Percentiles rank a stretch among this genome's conserved stretches.
These are phyloP conservation scores for Aureobasidium sp. DNA, from an alignment of 2,329 filamentous ascomycete species.

Conservation along the genomic window DNA sequence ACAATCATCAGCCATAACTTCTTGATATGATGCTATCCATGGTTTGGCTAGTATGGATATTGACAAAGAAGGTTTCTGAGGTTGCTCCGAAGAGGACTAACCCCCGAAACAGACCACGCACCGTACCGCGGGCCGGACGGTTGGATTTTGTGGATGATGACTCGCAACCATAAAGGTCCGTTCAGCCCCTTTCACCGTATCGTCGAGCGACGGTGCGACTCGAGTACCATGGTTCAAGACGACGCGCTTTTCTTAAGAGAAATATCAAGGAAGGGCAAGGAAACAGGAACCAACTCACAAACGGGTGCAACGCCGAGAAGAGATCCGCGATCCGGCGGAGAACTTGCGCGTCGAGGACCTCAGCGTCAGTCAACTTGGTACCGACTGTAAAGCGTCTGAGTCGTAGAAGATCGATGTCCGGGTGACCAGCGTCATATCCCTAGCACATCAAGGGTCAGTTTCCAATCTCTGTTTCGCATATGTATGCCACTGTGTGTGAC, in stretches of 20 bases:
- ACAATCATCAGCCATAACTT: neutral
- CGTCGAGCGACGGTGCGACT: slow-evolving; percentile 1
- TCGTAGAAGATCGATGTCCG: slow-evolving; percentile 72
- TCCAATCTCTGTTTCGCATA: slow-evolving; percentile 2
- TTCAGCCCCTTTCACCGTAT: neutral
- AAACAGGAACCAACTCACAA: slow-evolving; percentile 53
- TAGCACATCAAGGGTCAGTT: slow-evolving; percentile 29
- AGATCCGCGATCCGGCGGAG: slow-evolving; percentile 58
- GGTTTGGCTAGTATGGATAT: slow-evolving; percentile 2
- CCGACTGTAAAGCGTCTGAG: slow-evolving; percentile 71
- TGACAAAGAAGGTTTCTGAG: neutral
- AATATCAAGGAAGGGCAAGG: neutral
- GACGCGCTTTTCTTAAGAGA: neutral
- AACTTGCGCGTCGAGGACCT: slow-evolving; percentile 54
- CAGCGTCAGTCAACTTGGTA: slow-evolving; percentile 55
- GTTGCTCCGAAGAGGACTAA: neutral
- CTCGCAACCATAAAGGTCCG: slow-evolving; percentile 12
- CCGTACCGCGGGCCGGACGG: slow-evolving; percentile 10
- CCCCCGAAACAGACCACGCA: slow-evolving; percentile 8
- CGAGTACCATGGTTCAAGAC: slow-evolving; percentile 10
- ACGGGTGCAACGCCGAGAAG: slow-evolving; percentile 62
- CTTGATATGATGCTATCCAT: neutral
- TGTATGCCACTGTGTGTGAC: neutral
- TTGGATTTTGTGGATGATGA: neutral
- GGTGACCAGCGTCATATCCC: slow-evolving; percentile 67